Evolutionary conservation across 2,329 filamentous ascomycete species (phyloP), one percentile per base, ranked within the genome.

Genomic region (Aureobasidium mangrovei): DNA sequence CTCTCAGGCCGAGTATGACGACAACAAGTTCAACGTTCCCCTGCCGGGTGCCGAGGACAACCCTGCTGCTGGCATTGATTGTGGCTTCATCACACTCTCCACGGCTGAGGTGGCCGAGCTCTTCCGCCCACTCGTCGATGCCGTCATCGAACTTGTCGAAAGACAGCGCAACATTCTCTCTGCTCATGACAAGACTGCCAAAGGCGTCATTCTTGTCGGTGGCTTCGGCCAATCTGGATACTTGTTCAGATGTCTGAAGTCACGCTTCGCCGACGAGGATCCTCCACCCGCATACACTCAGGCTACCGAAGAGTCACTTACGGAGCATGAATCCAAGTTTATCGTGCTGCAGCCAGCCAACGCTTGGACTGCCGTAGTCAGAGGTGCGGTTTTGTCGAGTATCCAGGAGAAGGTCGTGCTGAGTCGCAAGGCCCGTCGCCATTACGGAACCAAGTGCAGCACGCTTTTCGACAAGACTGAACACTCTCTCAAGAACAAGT

Each of bases 21-120:
- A 65, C 49, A 60, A 53, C 29, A 86, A 91, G 65, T 80, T 90
- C 56, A 89, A 89, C 56, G 79, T 91, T 3, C 86, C 86, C 0
- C 87, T 91, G 60, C 86, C 86, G 1, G 86, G 86, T 1, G 70
- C 90, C 2, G 78, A 86, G 0, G 86, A 91, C 61, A 85, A 91
- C 56, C 84, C 88, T 68, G 83, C 84, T 47, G 84, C 80, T 12
- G 84, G 85, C 0, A 72, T 91, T 7, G 86, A 91, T 65, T 85
- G 80, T 2, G 86, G 86, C 1, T 91, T 91, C 69, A 68, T 91
- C 46, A 78, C 86, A 60, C 83, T 91, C 78, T 82, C 77, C 1
- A 81, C 80, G 73, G 82, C 81, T 4, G 83, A 86, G 61, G 82
- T 85, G 12, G 76, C 80, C 49, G 75, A 72, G 3, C 77, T 86